phyloP scores from a whole-genome alignment of 1,284 basidiomycete genomes.

The Meripilus lineatus region DNA sequence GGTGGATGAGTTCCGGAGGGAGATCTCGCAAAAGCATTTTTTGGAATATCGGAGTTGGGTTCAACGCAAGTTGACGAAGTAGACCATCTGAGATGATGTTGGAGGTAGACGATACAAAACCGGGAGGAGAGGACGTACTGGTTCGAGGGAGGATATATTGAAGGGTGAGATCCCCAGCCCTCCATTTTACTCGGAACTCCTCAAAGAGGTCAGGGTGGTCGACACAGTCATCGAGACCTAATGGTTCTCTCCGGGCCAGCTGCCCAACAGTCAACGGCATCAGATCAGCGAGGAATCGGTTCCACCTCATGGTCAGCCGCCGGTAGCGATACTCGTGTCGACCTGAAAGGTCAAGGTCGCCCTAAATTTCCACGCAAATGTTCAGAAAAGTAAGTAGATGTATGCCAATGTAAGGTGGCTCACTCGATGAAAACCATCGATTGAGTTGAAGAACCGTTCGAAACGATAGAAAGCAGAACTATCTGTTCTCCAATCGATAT shows the following conservation, averaged over 20 bases:
- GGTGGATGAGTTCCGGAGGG: constrained; percentile 12
- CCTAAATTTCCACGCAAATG: neutral
- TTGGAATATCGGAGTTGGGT: constrained; percentile 7
- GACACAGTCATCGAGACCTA: neutral
- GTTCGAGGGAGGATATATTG: neutral
- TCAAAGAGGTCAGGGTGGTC: neutral
- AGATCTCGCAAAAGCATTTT: constrained; percentile 8
- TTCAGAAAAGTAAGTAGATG: neutral
- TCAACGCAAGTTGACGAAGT: neutral
- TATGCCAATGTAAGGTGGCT: neutral
- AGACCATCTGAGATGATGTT: too few species aligned
- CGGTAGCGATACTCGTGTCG: constrained; percentile 1
- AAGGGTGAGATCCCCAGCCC: neutral
- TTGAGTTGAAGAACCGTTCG: neutral
- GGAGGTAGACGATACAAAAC: too few species aligned
- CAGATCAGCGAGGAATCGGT: neutral
- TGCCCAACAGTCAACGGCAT: neutral
- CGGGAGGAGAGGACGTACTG: neutral
- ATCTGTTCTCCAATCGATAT: too few species aligned
- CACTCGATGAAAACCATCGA: constrained; percentile 2
- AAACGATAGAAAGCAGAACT: constrained; percentile 1
- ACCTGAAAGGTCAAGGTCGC: neutral
- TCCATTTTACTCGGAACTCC: neutral
- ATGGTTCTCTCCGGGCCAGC: neutral
- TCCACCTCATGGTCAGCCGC: neutral